Conservation (phyloP, 352 stramenopile species). For the Hyaloperonospora brassicae region DNA sequence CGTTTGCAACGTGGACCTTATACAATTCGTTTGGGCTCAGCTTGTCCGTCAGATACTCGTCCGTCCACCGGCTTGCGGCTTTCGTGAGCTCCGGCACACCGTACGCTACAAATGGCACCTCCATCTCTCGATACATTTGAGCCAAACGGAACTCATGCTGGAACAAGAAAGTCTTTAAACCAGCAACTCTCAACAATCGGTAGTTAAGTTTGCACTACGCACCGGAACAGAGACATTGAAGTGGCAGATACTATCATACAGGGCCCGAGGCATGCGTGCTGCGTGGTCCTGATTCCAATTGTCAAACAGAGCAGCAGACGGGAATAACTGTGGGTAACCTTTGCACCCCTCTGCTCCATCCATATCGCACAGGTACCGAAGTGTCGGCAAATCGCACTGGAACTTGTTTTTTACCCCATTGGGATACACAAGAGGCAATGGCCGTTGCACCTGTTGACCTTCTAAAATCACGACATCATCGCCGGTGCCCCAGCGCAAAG, state of each 20-base stretch:
- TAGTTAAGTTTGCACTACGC: not conserved
- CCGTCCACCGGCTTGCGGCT: constrained; percentile 75
- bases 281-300: constrained; percentile 78
- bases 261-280: constrained; percentile 15
- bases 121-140: constrained; percentile 85
- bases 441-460: constrained; percentile 23
- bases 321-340: constrained; percentile 63
- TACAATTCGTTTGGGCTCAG: constrained; percentile 33
- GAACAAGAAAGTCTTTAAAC: constrained; percentile 5
- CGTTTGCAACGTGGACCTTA: constrained; percentile 65
- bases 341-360: constrained; percentile 29
- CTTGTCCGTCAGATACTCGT: constrained; percentile 58
- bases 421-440: constrained; percentile 31
- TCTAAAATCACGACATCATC: constrained; percentile 24
- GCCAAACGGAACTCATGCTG: constrained; percentile 75
- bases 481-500: constrained; percentile 18
- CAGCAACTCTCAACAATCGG: not conserved
- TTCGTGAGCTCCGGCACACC: constrained; percentile 81
- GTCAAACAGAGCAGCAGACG: constrained; percentile 55
- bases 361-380: constrained; percentile 54
- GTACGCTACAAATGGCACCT: constrained; percentile 92
- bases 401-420: constrained; percentile 40
- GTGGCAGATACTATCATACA: constrained; percentile 54
- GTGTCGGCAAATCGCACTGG: constrained; percentile 44
- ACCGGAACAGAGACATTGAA: constrained; percentile 58